Evolutionary conservation across 805 yeast genomes (phyloP).

Genomic region (Diddensiella caesifluorescens): DNA sequence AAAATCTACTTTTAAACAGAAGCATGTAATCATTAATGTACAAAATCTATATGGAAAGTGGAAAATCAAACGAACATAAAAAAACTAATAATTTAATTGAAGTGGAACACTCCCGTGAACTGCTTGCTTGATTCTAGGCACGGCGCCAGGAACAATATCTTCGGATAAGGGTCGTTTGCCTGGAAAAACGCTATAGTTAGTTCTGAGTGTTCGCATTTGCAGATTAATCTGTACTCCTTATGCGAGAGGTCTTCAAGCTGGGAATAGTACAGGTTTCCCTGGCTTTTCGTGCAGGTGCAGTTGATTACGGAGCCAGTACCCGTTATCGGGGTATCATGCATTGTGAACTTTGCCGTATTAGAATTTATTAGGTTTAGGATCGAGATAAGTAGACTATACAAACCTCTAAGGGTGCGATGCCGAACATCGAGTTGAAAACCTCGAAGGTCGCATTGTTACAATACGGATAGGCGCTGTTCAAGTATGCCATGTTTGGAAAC

Average conservation of each 20-base stretch:
- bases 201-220: slow-evolving; percentile 15
- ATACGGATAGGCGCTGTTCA: slow-evolving; percentile 2
- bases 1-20: slow-evolving; percentile 33
- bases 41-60: background rate
- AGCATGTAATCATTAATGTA: background rate
- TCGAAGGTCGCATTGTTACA: slow-evolving; percentile 10
- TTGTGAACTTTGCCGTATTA: slow-evolving; percentile 7
- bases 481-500: too few relatives aligned
- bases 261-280: slow-evolving; percentile 23
- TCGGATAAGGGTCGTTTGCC: slow-evolving; percentile 13
- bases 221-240: slow-evolving; percentile 20
- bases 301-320: slow-evolving; percentile 23
- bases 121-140: slow-evolving; percentile 11
- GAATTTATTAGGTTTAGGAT: background rate
- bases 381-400: background rate
- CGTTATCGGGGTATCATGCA: slow-evolving; percentile 18
- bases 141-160: slow-evolving; percentile 16
- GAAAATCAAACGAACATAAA: background rate
- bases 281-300: slow-evolving; percentile 16
- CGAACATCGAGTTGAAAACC: slow-evolving; percentile 20
- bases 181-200: slow-evolving; percentile 18
- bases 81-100: slow-evolving; percentile 8
- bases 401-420: slow-evolving; percentile 23
- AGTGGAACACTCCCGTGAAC: slow-evolving; percentile 22
- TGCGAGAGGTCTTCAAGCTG: slow-evolving; percentile 20